phyloP scores from a whole-genome alignment of 2,329 filamentous ascomycete species.

The Colletotrichum liaoningense region DNA sequence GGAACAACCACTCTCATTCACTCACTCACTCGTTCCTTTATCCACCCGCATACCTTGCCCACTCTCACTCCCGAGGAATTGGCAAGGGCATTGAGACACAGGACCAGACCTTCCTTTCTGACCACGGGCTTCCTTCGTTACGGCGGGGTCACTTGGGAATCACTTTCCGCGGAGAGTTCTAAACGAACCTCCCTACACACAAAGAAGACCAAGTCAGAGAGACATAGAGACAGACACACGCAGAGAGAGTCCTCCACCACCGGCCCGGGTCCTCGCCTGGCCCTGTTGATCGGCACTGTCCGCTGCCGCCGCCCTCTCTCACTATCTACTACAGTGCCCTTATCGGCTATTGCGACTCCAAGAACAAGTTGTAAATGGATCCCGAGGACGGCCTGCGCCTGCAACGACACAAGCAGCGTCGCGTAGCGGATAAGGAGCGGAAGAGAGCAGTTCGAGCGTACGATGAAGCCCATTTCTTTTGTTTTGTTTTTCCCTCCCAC shows the following conservation, averaged over 20 bases:
- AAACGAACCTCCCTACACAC: neutral
- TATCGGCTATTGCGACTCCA: conserved; percentile 28
- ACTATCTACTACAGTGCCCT: neutral
- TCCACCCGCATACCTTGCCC: conserved; percentile 26
- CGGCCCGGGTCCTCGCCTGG: conserved; percentile 29
- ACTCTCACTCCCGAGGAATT: neutral
- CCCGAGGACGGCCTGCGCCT: conserved; percentile 33
- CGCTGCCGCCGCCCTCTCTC: neutral
- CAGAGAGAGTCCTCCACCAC: neutral
- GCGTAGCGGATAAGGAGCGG: conserved; percentile 41
- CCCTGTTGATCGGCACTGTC: conserved; percentile 18
- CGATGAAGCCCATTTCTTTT: neutral
- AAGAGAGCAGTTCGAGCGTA: conserved; percentile 44
- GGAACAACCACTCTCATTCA: conserved; percentile 2
- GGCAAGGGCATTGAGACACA: conserved; percentile 12
- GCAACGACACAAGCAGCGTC: conserved; percentile 39
- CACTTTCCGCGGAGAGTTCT: neutral
- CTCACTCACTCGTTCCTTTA: conserved; percentile 10
- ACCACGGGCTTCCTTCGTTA: neutral
- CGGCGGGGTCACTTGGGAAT: neutral
- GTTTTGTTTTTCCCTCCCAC: no score
- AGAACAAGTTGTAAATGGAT: conserved; percentile 21
- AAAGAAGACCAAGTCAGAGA: neutral
- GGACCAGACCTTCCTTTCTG: conserved; percentile 1
- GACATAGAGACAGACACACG: neutral